Evolutionary conservation across 768 basidiomycete species (phyloP).

Genomic region (Chalciporus piperatus): DNA sequence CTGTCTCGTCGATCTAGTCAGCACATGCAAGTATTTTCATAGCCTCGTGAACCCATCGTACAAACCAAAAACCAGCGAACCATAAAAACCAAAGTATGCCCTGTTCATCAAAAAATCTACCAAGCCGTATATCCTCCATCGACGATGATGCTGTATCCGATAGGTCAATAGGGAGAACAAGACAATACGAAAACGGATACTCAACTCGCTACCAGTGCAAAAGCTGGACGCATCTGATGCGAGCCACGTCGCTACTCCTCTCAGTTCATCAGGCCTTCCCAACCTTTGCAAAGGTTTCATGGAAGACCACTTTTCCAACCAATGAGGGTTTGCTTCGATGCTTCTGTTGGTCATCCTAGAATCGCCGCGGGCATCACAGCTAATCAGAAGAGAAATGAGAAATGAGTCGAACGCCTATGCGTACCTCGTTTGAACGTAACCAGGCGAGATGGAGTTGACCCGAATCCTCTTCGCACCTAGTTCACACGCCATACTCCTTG

Average conservation of each 20-base stretch:
- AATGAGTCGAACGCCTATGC: conserved; percentile 13
- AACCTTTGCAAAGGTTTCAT: conserved; percentile 70
- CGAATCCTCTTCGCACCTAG: conserved; percentile 63
- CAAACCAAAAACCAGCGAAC: too few species aligned
- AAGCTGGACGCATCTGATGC: conserved; percentile 75
- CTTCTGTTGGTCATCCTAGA: conserved; percentile 52
- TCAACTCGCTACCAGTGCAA: conserved; percentile 70
- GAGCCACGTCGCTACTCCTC: conserved; percentile 70
- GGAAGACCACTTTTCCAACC: conserved; percentile 63
- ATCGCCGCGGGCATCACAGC: conserved; percentile 71
- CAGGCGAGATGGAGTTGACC: conserved; percentile 75
- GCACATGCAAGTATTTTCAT: neutral
- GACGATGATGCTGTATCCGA: conserved; percentile 25
- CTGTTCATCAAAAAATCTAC: conserved; percentile 6
- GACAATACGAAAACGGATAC: too few species aligned
- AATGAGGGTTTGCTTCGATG: conserved; percentile 37
- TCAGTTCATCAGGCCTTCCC: conserved; percentile 68
- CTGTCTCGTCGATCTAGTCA: too few species aligned
- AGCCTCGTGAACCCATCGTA: neutral
- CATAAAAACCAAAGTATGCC: neutral
- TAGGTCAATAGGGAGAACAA: neutral
- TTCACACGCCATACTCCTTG: conserved; percentile 79
- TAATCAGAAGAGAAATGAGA: neutral
- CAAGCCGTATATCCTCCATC: conserved; percentile 32
- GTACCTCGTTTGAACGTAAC: conserved; percentile 69